Evolutionary conservation across 768 basidiomycete species (phyloP), one percentile per base, ranked within the genome.

Genomic region (Nidularia pulvinata): DNA sequence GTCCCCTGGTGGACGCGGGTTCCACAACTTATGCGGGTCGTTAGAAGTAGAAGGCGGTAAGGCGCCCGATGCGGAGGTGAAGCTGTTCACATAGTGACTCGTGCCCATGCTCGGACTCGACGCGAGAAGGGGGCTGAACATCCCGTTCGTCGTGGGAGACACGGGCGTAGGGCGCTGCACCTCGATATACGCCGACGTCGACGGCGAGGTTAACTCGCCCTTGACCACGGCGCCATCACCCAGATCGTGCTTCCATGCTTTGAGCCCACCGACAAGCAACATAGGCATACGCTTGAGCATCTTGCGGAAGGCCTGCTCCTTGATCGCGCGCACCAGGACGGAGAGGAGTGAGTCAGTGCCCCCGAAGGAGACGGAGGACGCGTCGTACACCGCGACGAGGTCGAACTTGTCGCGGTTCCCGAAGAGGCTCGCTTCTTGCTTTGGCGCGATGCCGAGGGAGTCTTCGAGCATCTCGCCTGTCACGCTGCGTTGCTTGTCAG

Each of bases 361-460:
- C 2, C 78, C 80, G 49, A 84, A 78, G 14, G 74, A 67, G 51
- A 80, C 76, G 46, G 91, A 85, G 33, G 75, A 67, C 48, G 79
- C 62, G 67, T 98, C 95, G 67, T 95, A 95, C 3, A 98, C 73
- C 13, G 88, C 91, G 25, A 99, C 85, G 19, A 95, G 69, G 59
- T 97, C 95, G 65, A 91, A 96, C 60, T 89, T 88, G 62, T 94
- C 84, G 39, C 96, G 89, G 55, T 93, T 89, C 42, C 73, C 67
- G 67, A 98, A 98, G n/a, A 90, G 75, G 2, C 78, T 76, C 45
- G 75, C 76, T 69, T 98, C 95, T 37, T 79, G 65, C 36, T 78
- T 75, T 1, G 95, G 92, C 0, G 83, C 84, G 34, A 91, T 73
- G 4, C 82, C 71, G 52, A 97, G 80, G 0, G 91, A 79, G 55